These are phyloP conservation scores for Triglochin maritima DNA, from an alignment of 106 monocot species.

Conservation along the genomic window DNA sequence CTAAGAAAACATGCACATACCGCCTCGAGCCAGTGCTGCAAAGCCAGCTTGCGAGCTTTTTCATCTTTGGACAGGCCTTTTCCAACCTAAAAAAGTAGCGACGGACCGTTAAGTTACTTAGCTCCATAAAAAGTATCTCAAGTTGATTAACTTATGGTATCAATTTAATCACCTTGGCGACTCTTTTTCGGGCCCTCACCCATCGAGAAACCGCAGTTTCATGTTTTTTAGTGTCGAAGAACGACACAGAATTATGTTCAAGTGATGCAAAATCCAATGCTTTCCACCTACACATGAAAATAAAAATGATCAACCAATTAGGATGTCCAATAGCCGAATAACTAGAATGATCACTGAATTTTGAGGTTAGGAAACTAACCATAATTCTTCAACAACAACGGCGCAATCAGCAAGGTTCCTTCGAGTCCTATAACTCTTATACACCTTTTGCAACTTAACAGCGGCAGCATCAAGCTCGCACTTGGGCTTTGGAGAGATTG, in stretches of 20 bases:
- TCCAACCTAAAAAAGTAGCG: slow-evolving; percentile 3
- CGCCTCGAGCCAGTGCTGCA: slow-evolving; percentile 76
- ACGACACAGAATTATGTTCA: slow-evolving; percentile 3
- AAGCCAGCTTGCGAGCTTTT: slow-evolving; percentile 66
- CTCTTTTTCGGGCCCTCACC: slow-evolving; percentile 8
- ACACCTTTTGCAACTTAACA: slow-evolving; percentile 64
- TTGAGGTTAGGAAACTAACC: slow-evolving; percentile 15
- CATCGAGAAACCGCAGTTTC: slow-evolving; percentile 11
- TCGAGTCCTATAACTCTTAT: slow-evolving; percentile 70
- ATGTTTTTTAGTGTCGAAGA: not conserved
- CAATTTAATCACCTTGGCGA: slow-evolving; percentile 32
- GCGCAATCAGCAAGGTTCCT: slow-evolving; percentile 82
- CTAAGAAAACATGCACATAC: slow-evolving; percentile 10
- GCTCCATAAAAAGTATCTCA: not conserved
- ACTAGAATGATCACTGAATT: too few species aligned
- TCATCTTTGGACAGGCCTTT: slow-evolving; percentile 60
- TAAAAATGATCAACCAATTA: not conserved
- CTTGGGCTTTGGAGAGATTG: slow-evolving; percentile 19
- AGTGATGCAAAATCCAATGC: slow-evolving; percentile 14
- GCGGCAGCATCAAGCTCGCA: slow-evolving; percentile 53
- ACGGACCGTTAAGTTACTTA: not conserved
- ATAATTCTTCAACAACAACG: slow-evolving; percentile 65
- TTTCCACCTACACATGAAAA: slow-evolving; percentile 8
- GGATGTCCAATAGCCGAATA: not conserved
- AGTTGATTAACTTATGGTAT: not conserved